Evolutionary conservation across 1,284 basidiomycete species (phyloP), one percentile per base, ranked within the genome.

Genomic region (Ustilago cynodontis): DNA sequence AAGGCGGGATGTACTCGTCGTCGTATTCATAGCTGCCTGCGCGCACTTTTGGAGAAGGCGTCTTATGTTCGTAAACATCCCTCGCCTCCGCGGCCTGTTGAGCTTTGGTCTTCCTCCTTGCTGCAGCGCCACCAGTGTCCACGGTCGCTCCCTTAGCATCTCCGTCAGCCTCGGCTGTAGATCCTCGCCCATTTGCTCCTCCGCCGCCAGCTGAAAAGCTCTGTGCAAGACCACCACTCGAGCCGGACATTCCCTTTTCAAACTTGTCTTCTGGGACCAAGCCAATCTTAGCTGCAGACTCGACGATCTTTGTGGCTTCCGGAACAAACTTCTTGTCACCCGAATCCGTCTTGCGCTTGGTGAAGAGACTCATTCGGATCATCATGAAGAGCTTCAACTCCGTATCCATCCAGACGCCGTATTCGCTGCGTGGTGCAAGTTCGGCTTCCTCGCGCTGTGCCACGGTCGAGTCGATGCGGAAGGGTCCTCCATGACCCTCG

Each of bases 391-490:
- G 22, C 5, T 4, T n/a, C 22, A 49, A 5, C 45, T 49, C 45
- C 2, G 4, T 3, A 10, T 49, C 45, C 45, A 49, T 49, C 45
- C 45, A 49, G 6, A 11, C n/a, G 14, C 24, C 45, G n/a, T 51
- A 67, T 37, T 56, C 59, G 54, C 31, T 61, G 45, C 45, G 45
- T 49, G 22, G 22, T 6, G 26, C n/a, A 2, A 49, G 24, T 26
- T 28, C 45, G 20, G 45, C 45, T 3, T n/a, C 26, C 28, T 49
- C 45, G 24, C 24, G 11, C 11, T 49, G 45, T 26, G 6, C 45
- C 10, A 11, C 13, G 24, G 13, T 14, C 20, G 2, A 6, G 41
- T 28, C 45, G 13, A 13, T 26, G 45, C 26, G 45, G 14, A 4
- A 7, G 24, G 20, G 18, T n/a, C 49, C 45, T 1, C 54, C 37